Conservation (phyloP, 139 green algal species). For the Marvania coccoides region DNA sequence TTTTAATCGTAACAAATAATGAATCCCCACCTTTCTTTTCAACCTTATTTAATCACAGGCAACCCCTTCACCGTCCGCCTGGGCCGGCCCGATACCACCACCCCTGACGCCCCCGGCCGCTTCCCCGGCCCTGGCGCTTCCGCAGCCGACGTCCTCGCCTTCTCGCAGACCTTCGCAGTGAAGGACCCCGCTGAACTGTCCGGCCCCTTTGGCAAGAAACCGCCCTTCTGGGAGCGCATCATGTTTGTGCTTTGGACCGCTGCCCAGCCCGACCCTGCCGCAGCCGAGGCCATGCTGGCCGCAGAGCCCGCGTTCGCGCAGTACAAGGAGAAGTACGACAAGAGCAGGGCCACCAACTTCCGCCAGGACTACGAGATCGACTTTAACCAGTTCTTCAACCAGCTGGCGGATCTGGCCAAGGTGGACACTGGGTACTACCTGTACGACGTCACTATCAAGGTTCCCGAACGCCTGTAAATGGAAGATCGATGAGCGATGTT, state of each 20-base stretch:
- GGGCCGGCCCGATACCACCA: constrained; percentile 49
- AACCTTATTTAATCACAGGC: neutral
- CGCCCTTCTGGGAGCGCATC: constrained; percentile 60
- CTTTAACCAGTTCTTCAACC: constrained; percentile 54
- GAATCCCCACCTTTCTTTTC: neutral
- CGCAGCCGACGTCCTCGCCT: constrained; percentile 33
- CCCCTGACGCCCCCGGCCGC: constrained; percentile 15
- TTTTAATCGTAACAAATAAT: neutral
- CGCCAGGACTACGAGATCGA: constrained; percentile 63
- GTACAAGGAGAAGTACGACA: constrained; percentile 59
- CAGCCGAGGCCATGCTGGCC: constrained; percentile 10
- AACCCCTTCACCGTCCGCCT: constrained; percentile 23
- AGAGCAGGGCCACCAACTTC: constrained; percentile 30
- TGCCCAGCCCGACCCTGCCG: constrained; percentile 6
- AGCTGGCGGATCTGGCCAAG: constrained; percentile 50
- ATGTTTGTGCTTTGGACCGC: constrained; percentile 49
- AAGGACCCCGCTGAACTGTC: neutral
- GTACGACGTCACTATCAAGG: constrained; percentile 17
- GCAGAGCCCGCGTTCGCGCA: constrained; percentile 21
- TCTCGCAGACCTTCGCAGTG: constrained; percentile 30
- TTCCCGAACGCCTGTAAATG: constrained; percentile 5
- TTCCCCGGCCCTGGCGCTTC: constrained; percentile 29
- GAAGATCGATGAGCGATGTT: neutral
- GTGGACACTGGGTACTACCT: constrained; percentile 60
- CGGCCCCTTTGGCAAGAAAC: constrained; percentile 49